Evolutionary conservation across 106 monocot species (phyloP).

Genomic region (Apostasia shenzhenica): DNA sequence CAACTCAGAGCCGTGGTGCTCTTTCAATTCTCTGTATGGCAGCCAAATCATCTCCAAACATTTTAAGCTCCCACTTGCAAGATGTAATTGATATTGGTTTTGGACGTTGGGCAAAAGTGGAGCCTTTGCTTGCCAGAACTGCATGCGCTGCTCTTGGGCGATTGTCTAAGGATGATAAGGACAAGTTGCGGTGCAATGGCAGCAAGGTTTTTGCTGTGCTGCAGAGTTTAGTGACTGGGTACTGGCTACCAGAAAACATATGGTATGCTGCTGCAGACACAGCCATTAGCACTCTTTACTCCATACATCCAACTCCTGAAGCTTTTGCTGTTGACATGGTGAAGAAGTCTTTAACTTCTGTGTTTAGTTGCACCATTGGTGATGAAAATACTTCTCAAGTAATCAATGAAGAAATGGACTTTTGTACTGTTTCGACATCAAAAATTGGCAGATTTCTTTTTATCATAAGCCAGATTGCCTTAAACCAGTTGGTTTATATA

Average conservation of each 20-base stretch:
- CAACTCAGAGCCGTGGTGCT: conserved; percentile 77
- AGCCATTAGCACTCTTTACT: conserved; percentile 79
- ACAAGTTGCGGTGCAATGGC: conserved; percentile 42
- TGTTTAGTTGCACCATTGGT: conserved; percentile 28
- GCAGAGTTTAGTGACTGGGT: conserved; percentile 55
- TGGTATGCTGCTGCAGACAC: conserved; percentile 92
- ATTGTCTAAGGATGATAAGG: conserved; percentile 78
- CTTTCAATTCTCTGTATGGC: conserved; percentile 93
- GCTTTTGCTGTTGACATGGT: conserved; percentile 60
- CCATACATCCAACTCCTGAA: conserved; percentile 79
- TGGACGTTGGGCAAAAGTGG: conserved; percentile 95
- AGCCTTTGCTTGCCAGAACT: conserved; percentile 87
- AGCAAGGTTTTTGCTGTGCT: conserved; percentile 58
- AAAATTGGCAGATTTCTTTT: conserved; percentile 83
- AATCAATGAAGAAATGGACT: conserved; percentile 11
- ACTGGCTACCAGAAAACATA: conserved; percentile 64
- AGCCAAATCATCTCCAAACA: conserved; percentile 68
- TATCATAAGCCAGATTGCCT: conserved; percentile 74
- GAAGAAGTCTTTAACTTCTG: conserved; percentile 44
- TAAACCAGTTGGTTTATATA: conserved; percentile 85
- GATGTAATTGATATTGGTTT: conserved; percentile 98
- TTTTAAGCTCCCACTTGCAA: conserved; percentile 71
- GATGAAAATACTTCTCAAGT: conserved; percentile 18
- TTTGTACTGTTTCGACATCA: conserved; percentile 25
- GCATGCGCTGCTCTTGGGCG: conserved; percentile 88